These are phyloP conservation scores for Chaetomium sp. DNA, from an alignment of 2,329 filamentous ascomycete genomes.

Conservation along the genomic window DNA sequence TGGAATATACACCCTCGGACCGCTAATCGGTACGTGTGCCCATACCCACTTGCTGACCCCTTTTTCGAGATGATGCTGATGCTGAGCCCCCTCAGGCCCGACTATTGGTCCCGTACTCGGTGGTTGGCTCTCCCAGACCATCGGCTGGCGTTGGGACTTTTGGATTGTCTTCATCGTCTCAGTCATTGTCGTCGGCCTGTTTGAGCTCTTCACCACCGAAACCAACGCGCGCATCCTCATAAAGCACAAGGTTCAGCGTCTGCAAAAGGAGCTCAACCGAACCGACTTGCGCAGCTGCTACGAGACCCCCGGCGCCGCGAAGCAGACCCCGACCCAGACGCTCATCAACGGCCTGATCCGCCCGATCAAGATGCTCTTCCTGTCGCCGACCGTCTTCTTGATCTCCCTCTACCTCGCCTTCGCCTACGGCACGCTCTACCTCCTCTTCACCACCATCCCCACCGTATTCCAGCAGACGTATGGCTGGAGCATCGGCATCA, in stretches of 20 bases:
- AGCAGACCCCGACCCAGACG: conserved; percentile 36
- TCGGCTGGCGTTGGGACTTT: conserved; percentile 56
- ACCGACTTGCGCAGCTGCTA: conserved; percentile 53
- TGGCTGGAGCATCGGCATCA: conserved; percentile 49
- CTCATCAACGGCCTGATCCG: conserved; percentile 50
- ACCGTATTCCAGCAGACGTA: conserved; percentile 52
- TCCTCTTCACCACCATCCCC: conserved; percentile 58
- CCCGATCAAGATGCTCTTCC: conserved; percentile 54
- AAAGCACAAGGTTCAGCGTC: conserved; percentile 48
- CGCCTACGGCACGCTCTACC: conserved; percentile 55
- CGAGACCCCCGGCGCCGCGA: conserved; percentile 35
- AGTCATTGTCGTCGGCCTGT: conserved; percentile 40
- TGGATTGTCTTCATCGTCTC: conserved; percentile 56
- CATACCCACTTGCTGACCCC: background rate
- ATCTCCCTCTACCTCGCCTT: conserved; percentile 55
- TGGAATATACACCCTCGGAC: conserved; percentile 52
- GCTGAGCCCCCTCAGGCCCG: conserved; percentile 39
- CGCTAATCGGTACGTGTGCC: conserved; percentile 43
- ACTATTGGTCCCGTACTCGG: conserved; percentile 52
- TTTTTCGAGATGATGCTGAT: background rate
- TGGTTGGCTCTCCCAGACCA: conserved; percentile 52
- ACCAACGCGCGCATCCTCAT: conserved; percentile 56
- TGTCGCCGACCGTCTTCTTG: conserved; percentile 51
- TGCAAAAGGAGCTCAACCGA: conserved; percentile 51
- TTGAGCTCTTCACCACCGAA: conserved; percentile 49